Percentiles rank a stretch among this genome's conserved stretches.
Conservation (phyloP, 805 yeast species). For the Hanseniaspora pseudoguilliermondii region DNA sequence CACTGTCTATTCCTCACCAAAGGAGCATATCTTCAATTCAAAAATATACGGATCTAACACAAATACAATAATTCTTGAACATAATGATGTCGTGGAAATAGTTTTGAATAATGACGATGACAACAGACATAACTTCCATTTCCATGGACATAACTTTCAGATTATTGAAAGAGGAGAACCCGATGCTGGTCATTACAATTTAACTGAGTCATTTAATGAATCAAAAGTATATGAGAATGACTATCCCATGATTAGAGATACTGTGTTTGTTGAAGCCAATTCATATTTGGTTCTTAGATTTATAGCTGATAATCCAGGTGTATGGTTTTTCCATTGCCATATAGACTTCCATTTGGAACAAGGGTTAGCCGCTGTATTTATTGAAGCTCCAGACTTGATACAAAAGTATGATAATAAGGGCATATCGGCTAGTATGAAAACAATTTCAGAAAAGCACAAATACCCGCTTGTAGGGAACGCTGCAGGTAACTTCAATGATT, state of each 20-base stretch:
- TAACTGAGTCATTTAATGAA: conserved; percentile 23
- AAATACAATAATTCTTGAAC: conserved; percentile 46
- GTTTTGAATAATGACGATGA: conserved; percentile 70
- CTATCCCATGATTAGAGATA: conserved; percentile 57
- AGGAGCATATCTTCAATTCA: conserved; percentile 37
- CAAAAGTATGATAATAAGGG: conserved; percentile 27
- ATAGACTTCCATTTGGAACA: conserved; percentile 76
- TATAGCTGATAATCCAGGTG: conserved; percentile 78
- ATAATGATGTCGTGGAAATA: conserved; percentile 57
- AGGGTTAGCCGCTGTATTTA: conserved; percentile 59
- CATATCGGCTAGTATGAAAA: conserved; percentile 34
- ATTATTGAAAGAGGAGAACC: conserved; percentile 41
- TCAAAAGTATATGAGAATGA: conserved; percentile 34
- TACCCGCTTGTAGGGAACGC: conserved; percentile 52
- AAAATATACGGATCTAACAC: conserved; percentile 65
- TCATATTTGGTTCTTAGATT: conserved; percentile 61
- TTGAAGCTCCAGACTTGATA: conserved; percentile 55
- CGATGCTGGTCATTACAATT: conserved; percentile 45
- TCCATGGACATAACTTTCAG: conserved; percentile 65
- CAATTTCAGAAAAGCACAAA: conserved; percentile 36
- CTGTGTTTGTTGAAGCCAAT: conserved; percentile 52
- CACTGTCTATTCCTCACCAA: conserved; percentile 52
- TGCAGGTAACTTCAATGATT: conserved; percentile 47
- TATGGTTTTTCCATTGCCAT: conserved; percentile 91
- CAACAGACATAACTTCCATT: conserved; percentile 68